These are phyloP conservation scores for Elsinoe perseae DNA, from an alignment of 2,329 filamentous ascomycete genomes.

Conservation along the genomic window DNA sequence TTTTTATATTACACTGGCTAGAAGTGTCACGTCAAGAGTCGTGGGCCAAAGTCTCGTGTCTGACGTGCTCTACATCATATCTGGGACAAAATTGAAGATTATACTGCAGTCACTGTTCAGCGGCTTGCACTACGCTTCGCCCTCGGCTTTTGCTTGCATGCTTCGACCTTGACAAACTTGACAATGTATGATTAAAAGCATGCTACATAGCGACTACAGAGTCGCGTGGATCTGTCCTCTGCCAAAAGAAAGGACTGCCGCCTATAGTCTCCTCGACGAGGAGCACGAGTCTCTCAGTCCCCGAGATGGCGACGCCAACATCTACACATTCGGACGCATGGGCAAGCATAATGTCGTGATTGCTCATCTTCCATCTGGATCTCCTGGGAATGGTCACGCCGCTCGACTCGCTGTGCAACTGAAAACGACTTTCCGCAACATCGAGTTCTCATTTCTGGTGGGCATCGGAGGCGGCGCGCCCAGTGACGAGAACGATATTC, in stretches of 20 bases:
- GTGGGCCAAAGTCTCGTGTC: too few relatives aligned
- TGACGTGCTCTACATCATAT: too few relatives aligned
- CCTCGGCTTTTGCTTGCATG: too few relatives aligned
- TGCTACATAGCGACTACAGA: slow-evolving; percentile 17
- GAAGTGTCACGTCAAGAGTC: too few relatives aligned
- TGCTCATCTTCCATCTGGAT: slow-evolving; percentile 21
- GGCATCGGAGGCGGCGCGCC: slow-evolving; percentile 25
- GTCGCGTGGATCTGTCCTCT: slow-evolving; percentile 23
- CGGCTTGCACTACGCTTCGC: too few relatives aligned
- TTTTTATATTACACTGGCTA: too few relatives aligned
- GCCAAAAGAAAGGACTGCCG: slow-evolving; percentile 19
- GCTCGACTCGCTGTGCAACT: slow-evolving; percentile 21
- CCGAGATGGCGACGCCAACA: slow-evolving; percentile 19
- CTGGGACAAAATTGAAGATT: too few relatives aligned
- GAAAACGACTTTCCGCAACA: slow-evolving; percentile 19
- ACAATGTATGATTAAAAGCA: neutral
- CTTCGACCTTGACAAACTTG: neutral
- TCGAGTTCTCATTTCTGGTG: slow-evolving; percentile 20
- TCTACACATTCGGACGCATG: slow-evolving; percentile 23
- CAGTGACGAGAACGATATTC: slow-evolving; percentile 21
- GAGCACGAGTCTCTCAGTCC: slow-evolving; percentile 9
- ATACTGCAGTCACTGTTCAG: too few relatives aligned
- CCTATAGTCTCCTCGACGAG: slow-evolving; percentile 19
- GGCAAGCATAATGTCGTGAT: slow-evolving; percentile 25
- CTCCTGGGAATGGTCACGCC: slow-evolving; percentile 20